Conservation (phyloP, 331 rosid species). For the Malus hybrid region DNA sequence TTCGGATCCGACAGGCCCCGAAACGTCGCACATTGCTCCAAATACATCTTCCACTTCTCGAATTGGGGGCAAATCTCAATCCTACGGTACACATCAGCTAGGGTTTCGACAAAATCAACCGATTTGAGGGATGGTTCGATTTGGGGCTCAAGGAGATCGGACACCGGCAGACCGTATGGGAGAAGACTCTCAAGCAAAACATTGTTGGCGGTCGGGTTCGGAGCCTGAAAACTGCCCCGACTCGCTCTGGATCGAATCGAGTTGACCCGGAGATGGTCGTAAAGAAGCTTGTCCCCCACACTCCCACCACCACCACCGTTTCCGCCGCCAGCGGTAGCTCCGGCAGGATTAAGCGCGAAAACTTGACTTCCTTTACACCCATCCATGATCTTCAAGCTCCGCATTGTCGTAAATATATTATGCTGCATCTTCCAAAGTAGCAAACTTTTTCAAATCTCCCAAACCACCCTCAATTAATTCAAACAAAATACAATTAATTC, state of each 20-base stretch:
- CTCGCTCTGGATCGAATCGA: constrained; percentile 37
- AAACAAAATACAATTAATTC: neutral
- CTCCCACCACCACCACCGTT: constrained; percentile 9
- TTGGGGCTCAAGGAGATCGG: constrained; percentile 59
- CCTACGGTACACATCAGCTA: constrained; percentile 37
- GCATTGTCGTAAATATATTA: constrained; percentile 60
- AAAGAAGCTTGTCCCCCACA: constrained; percentile 50
- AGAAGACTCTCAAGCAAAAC: constrained; percentile 36
- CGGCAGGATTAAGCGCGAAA: constrained; percentile 45
- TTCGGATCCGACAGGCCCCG: constrained; percentile 49
- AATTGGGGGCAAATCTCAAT: constrained; percentile 42
- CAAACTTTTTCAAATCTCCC: neutral
- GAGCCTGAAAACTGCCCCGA: constrained; percentile 15
- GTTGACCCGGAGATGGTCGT: constrained; percentile 43
- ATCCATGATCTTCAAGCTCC: constrained; percentile 75
- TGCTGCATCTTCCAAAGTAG: constrained; percentile 48
- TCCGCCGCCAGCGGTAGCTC: neutral
- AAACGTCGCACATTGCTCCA: constrained; percentile 61
- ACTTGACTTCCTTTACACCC: constrained; percentile 78
- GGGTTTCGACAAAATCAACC: constrained; percentile 39
- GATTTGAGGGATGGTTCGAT: constrained; percentile 42
- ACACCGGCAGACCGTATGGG: constrained; percentile 57
- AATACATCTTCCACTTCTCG: constrained; percentile 35
- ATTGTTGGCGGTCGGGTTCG: constrained; percentile 22
- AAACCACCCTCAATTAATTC: neutral